Evolutionary conservation across 129 eudicot species (phyloP).

Genomic region (Lactuca saligna): DNA sequence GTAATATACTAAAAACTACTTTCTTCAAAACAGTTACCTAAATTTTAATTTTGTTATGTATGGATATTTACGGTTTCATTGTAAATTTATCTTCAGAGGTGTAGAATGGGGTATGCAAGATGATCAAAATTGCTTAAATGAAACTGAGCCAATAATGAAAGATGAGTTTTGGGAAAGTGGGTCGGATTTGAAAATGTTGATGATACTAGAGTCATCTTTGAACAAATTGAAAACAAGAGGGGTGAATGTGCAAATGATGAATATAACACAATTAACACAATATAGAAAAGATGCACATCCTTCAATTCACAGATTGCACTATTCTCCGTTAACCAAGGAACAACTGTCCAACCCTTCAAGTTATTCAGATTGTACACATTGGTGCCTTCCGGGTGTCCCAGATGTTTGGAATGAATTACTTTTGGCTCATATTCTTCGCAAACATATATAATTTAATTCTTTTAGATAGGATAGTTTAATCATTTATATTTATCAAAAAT

Average conservation of each 20-base stretch:
- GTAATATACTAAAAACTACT: neutral
- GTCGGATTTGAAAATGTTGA: conserved; percentile 37
- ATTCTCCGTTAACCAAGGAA: conserved; percentile 32
- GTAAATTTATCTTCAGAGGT: conserved; percentile 11
- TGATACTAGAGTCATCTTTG: conserved; percentile 32
- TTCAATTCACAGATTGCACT: conserved; percentile 31
- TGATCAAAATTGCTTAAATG: conserved; percentile 35
- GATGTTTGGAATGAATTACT: conserved; percentile 52
- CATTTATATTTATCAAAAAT: no score
- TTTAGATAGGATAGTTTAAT: neutral
- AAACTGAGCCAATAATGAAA: conserved; percentile 39
- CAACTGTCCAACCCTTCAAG: conserved; percentile 31
- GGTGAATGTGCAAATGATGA: conserved; percentile 37
- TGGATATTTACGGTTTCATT: neutral
- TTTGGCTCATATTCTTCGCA: conserved; percentile 26
- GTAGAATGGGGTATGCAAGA: conserved; percentile 41
- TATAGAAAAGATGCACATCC: conserved; percentile 51
- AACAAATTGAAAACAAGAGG: conserved; percentile 36
- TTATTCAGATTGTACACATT: conserved; percentile 49
- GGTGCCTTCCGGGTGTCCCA: conserved; percentile 62
- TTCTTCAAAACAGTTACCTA: neutral
- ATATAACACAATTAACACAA: conserved; percentile 50
- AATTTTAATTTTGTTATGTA: neutral
- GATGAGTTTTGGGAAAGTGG: conserved; percentile 42
- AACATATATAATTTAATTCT: neutral